phyloP scores from a whole-genome alignment of 1,139 yeast species.

The Saccharomyces hybrid region DNA sequence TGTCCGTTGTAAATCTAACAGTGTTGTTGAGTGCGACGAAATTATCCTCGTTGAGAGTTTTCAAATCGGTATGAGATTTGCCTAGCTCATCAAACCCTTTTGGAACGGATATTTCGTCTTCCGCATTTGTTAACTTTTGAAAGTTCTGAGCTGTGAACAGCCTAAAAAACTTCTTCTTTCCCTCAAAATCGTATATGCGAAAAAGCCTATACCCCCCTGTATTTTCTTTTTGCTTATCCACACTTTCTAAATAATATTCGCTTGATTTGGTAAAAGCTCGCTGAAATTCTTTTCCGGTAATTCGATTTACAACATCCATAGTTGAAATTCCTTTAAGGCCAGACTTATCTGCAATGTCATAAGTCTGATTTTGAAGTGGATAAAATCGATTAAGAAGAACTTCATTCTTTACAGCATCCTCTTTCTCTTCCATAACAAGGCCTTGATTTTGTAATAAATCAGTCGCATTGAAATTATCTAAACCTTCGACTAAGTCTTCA shows the following conservation, averaged over 20 bases:
- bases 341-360: slow-evolving; percentile 38
- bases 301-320: slow-evolving; percentile 41
- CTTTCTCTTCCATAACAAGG: slow-evolving; percentile 25
- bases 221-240: slow-evolving; percentile 32
- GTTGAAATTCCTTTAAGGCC: slow-evolving; percentile 50
- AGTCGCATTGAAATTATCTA: slow-evolving; percentile 31
- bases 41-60: slow-evolving; percentile 14
- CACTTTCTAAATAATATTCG: slow-evolving; percentile 39
- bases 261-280: slow-evolving; percentile 45
- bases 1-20: slow-evolving; percentile 20
- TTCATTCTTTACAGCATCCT: slow-evolving; percentile 14
- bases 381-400: slow-evolving; percentile 43
- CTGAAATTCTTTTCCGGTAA: slow-evolving; percentile 50
- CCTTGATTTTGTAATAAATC: slow-evolving; percentile 29
- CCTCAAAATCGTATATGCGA: slow-evolving; percentile 64
- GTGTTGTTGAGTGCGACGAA: slow-evolving; percentile 26
- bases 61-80: slow-evolving; percentile 10
- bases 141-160: slow-evolving; percentile 47
- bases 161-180: slow-evolving; percentile 65
- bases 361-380: slow-evolving; percentile 60
- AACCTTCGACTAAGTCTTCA: slow-evolving; percentile 26
- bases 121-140: slow-evolving; percentile 24
- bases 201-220: slow-evolving; percentile 39
- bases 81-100: background rate
- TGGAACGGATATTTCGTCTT: slow-evolving; percentile 1